These are phyloP conservation scores for Plasmodium reichenowi DNA, from an alignment of 169 alveolate species.

Conservation along the genomic window DNA sequence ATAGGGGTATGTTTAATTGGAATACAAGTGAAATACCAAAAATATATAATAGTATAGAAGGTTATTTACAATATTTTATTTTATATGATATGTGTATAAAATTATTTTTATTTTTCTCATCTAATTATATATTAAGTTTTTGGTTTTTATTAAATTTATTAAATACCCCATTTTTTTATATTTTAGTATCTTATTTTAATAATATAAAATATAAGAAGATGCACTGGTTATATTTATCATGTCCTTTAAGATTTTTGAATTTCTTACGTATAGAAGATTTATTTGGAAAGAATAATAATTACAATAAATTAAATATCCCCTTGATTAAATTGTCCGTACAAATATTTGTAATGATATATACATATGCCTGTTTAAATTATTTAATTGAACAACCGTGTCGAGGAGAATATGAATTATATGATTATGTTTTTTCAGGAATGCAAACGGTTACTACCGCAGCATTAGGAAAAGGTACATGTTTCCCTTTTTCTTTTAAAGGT, in stretches of 20 bases:
- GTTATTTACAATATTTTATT: constrained; percentile 58
- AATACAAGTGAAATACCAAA: constrained; percentile 43
- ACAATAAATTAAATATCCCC: constrained; percentile 44
- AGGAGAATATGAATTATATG: constrained; percentile 60
- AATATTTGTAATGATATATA: constrained; percentile 59
- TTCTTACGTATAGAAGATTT: constrained; percentile 62
- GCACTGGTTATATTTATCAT: constrained; percentile 59
- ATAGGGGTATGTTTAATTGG: constrained; percentile 75
- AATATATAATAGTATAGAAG: constrained; percentile 47
- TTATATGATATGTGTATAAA: constrained; percentile 57
- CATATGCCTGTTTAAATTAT: constrained; percentile 61
- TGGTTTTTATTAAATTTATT: constrained; percentile 55
- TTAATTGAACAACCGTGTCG: constrained; percentile 74
- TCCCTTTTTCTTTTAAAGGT: constrained; percentile 32
- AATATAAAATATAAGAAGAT: constrained; percentile 1
- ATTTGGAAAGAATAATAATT: constrained; percentile 29
- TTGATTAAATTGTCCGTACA: constrained; percentile 36
- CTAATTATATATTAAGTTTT: constrained; percentile 58
- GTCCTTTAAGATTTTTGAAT: constrained; percentile 69
- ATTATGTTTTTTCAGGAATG: constrained; percentile 75
- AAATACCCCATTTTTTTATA: constrained; percentile 70
- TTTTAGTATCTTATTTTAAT: constrained; percentile 26
- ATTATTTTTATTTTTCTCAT: constrained; percentile 38
- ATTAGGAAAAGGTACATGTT: constrained; percentile 72
- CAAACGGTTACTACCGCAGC: constrained; percentile 76